A percentile compares a stretch with the other conserved stretches of the same genome.
Conservation (phyloP, 1,139 yeast species). For the Candida albicans region DNA sequence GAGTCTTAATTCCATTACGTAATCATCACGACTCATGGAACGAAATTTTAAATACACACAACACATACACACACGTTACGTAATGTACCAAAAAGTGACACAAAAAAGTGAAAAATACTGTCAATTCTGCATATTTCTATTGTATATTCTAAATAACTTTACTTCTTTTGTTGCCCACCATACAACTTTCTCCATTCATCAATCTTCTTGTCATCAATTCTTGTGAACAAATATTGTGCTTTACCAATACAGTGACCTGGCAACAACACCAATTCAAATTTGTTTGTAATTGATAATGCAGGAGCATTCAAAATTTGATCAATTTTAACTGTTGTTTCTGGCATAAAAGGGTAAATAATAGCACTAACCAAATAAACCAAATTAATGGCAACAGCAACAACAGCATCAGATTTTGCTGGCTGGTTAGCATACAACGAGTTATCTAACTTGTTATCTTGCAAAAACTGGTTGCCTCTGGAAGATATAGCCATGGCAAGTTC, state of each 20-base stretch:
- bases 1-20: too few relatives aligned
- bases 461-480: conserved; percentile 89
- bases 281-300: conserved; percentile 70
- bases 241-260: conserved; percentile 88
- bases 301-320: conserved; percentile 83
- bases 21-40: too few relatives aligned
- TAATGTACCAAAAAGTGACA: too few relatives aligned
- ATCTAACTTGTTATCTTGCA: conserved; percentile 94
- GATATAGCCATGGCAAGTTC: conserved; percentile 90
- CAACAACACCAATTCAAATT: conserved; percentile 64
- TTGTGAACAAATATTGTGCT: conserved; percentile 85
- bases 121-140: too few relatives aligned
- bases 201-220: conserved; percentile 88
- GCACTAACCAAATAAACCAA: conserved; percentile 82
- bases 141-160: conserved; percentile 1
- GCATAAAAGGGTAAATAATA: conserved; percentile 84
- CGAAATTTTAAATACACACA: too few relatives aligned
- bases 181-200: conserved; percentile 84
- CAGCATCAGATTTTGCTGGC: conserved; percentile 87
- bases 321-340: conserved; percentile 72
- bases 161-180: conserved; percentile 62
- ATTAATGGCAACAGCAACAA: conserved; percentile 88
- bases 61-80: too few relatives aligned
- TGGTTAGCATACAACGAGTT: conserved; percentile 73
- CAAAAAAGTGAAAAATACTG: too few relatives aligned